These are phyloP conservation scores for Fusarium lateritium DNA, from an alignment of 2,329 filamentous ascomycete genomes.

Conservation along the genomic window DNA sequence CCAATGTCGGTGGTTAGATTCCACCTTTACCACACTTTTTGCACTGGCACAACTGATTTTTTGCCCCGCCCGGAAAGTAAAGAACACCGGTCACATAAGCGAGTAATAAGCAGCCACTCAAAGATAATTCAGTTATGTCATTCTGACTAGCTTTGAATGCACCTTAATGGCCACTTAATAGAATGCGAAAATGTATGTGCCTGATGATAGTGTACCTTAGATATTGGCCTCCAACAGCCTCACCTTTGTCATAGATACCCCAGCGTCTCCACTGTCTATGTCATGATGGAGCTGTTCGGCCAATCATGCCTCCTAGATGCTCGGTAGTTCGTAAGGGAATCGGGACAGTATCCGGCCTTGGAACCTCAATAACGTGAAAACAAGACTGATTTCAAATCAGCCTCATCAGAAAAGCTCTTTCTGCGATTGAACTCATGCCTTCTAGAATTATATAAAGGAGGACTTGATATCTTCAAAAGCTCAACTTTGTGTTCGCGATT, in stretches of 20 bases:
- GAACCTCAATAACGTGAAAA: slow-evolving; percentile 4
- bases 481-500: too few relatives aligned
- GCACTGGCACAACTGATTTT: too few relatives aligned
- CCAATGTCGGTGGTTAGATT: slow-evolving; percentile 3
- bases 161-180: too few relatives aligned
- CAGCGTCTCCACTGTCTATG: slow-evolving; percentile 5
- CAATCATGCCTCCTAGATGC: not conserved
- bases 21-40: not conserved
- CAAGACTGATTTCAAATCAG: slow-evolving; percentile 16
- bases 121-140: too few relatives aligned
- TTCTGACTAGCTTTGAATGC: too few relatives aligned
- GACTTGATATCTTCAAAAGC: not conserved
- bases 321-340: not conserved
- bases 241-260: not conserved
- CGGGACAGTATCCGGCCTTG: not conserved
- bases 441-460: not conserved
- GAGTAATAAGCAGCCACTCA: too few relatives aligned
- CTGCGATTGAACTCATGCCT: not conserved
- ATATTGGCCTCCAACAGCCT: slow-evolving; percentile 1
- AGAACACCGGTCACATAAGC: too few relatives aligned
- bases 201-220: not conserved
- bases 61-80: too few relatives aligned
- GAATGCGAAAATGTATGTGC: not conserved
- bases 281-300: not conserved
- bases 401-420: not conserved